These are phyloP conservation scores for Stipa capillata DNA, from an alignment of 176 grass and related monocot species.

Conservation along the genomic window DNA sequence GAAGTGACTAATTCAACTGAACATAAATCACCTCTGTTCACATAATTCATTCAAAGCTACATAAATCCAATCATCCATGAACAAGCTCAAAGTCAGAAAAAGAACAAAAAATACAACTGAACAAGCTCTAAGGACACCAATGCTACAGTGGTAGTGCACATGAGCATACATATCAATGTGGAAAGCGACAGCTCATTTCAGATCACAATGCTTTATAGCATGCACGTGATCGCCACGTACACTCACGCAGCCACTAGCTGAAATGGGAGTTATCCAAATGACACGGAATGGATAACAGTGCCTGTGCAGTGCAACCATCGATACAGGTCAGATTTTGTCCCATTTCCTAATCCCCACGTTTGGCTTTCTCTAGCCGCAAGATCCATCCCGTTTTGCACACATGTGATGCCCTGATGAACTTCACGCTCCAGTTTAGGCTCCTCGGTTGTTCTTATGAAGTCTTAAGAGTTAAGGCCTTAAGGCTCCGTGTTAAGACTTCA, in stretches of 20 bases:
- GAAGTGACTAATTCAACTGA: neutral
- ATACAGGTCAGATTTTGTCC: neutral
- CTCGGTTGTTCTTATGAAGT: neutral
- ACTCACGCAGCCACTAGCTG: neutral
- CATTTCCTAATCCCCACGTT: neutral
- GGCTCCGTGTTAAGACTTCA: neutral
- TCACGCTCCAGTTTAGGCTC: no score
- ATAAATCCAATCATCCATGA: neutral
- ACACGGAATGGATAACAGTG: neutral
- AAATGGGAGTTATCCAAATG: neutral
- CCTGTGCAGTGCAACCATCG: neutral
- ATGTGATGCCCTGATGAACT: neutral
- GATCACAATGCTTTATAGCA: neutral
- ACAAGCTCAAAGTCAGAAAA: no score
- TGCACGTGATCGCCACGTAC: conserved; percentile 4
- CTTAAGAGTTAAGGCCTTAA: no score
- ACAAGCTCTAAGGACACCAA: neutral
- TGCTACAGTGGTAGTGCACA: neutral
- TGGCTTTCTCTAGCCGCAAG: neutral
- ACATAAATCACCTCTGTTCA: neutral
- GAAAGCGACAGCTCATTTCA: neutral
- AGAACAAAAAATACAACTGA: no score
- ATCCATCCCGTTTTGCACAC: neutral
- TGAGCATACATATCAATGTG: neutral
- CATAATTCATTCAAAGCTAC: neutral